phyloP scores from a whole-genome alignment of 768 basidiomycete species.

The Suillus occidentalis region DNA sequence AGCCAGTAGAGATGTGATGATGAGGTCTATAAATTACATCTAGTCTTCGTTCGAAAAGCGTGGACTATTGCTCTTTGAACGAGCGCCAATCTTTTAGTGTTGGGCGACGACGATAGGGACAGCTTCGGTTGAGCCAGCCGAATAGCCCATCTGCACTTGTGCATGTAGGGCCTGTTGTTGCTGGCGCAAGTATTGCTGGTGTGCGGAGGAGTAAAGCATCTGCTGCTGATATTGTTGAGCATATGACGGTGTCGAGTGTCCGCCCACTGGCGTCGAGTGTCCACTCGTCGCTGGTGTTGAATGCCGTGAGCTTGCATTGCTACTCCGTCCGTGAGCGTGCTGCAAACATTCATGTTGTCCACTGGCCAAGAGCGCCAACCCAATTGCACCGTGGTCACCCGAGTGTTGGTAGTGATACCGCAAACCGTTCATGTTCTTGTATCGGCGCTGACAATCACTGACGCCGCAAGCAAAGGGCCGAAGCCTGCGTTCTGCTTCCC shows the following conservation, averaged over 20 bases:
- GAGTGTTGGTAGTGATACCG: conserved; percentile 97
- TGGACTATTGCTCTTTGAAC: not conserved
- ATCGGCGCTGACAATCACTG: conserved; percentile 81
- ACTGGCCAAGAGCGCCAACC: conserved; percentile 78
- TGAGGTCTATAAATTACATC: conserved; percentile 8
- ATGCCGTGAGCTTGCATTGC: conserved; percentile 31
- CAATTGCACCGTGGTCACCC: conserved; percentile 91
- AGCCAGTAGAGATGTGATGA: not conserved
- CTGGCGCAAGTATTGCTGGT: conserved; percentile 37
- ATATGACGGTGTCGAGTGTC: conserved; percentile 31
- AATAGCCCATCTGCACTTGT: conserved; percentile 28
- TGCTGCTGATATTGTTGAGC: conserved; percentile 37
- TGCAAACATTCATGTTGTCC: conserved; percentile 63
- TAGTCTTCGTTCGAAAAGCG: not conserved
- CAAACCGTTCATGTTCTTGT: conserved; percentile 99
- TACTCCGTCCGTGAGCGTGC: conserved; percentile 31
- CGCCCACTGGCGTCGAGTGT: conserved; percentile 31
- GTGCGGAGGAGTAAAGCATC: conserved; percentile 37
- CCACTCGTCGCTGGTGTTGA: conserved; percentile 33
- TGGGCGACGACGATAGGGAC: not conserved
- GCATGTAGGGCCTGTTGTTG: conserved; percentile 35
- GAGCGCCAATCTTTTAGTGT: not conserved
- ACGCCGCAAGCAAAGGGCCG: conserved; percentile 90
- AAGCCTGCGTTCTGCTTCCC: conserved; percentile 80
- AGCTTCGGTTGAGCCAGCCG: not conserved